Percentiles rank a stretch among this genome's conserved stretches.
Conservation (phyloP, 805 yeast species). For the Diddensiella santjacobensis region DNA sequence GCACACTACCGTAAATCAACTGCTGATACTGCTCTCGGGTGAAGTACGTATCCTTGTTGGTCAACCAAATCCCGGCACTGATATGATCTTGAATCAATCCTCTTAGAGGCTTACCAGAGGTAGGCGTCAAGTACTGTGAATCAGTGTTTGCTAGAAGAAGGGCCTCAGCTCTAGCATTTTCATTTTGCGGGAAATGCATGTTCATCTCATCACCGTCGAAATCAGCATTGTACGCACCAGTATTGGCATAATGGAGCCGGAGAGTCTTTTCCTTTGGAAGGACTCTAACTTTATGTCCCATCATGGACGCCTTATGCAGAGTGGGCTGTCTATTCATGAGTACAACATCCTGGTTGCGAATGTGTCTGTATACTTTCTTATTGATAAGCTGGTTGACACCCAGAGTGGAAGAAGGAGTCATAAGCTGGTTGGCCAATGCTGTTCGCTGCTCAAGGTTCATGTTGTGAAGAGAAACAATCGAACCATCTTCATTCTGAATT, state of each 20-base stretch:
- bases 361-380: slow-evolving; percentile 93
- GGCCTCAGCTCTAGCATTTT: slow-evolving; percentile 96
- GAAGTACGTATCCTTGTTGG: slow-evolving; percentile 87
- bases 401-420: slow-evolving; percentile 65
- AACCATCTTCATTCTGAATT: slow-evolving; percentile 93
- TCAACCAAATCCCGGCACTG: slow-evolving; percentile 98
- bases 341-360: slow-evolving; percentile 91
- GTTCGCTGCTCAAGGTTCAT: slow-evolving; percentile 93
- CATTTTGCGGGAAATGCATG: slow-evolving; percentile 98
- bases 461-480: slow-evolving; percentile 72
- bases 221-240: slow-evolving; percentile 98
- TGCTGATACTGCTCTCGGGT: slow-evolving; percentile 91
- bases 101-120: slow-evolving; percentile 97
- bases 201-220: slow-evolving; percentile 99
- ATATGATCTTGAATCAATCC: slow-evolving; percentile 99
- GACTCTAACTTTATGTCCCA: slow-evolving; percentile 98
- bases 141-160: slow-evolving; percentile 93
- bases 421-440: slow-evolving; percentile 87
- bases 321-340: slow-evolving; percentile 99
- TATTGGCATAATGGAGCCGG: slow-evolving; percentile 95
- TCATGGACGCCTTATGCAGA: slow-evolving; percentile 98
- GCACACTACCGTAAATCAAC: slow-evolving; percentile 84
- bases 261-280: slow-evolving; percentile 96
- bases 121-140: slow-evolving; percentile 95
- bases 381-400: slow-evolving; percentile 61